A percentile compares a stretch with the other conserved stretches of the same genome.
phyloP scores from a whole-genome alignment of 2,329 filamentous ascomycete genomes.

The Botryosphaeria dothidea region DNA sequence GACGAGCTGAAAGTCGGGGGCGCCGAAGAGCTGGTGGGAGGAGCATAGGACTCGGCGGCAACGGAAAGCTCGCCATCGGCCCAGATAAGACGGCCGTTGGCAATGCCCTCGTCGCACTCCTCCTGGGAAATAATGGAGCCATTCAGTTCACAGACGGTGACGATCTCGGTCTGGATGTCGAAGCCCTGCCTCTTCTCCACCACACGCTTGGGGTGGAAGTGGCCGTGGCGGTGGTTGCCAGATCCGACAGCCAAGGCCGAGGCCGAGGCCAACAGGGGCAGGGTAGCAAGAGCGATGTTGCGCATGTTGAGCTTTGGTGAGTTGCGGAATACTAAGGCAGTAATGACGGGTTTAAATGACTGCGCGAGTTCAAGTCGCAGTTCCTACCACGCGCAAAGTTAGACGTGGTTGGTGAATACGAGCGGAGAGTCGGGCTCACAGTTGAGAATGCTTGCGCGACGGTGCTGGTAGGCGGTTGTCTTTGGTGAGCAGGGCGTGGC shows the following conservation, averaged over 20 bases:
- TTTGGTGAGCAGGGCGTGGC: conserved; percentile 6
- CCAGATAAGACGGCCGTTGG: conserved; percentile 66
- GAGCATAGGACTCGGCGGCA: conserved; percentile 23
- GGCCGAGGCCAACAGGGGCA: conserved; percentile 14
- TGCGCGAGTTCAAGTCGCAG: neutral
- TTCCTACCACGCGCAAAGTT: neutral
- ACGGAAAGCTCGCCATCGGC: conserved; percentile 48
- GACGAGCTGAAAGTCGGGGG: conserved; percentile 38
- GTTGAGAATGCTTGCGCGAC: conserved; percentile 10
- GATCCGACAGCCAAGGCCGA: conserved; percentile 13
- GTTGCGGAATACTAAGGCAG: neutral
- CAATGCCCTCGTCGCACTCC: conserved; percentile 71
- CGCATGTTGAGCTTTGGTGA: conserved; percentile 4
- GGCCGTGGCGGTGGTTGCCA: conserved; percentile 9
- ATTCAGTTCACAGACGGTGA: conserved; percentile 71
- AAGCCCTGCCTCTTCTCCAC: conserved; percentile 30
- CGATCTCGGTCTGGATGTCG: conserved; percentile 60
- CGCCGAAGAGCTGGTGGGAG: conserved; percentile 25
- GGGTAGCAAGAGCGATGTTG: conserved; percentile 9
- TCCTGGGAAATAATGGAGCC: conserved; percentile 61
- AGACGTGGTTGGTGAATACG: neutral
- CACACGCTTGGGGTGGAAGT: conserved; percentile 1
- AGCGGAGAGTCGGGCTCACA: neutral
- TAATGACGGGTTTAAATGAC: conserved; percentile 1
- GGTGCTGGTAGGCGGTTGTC: neutral